Base-by-base conservation (phyloP, 345 rosid species). In the Populus simonii region DNA sequence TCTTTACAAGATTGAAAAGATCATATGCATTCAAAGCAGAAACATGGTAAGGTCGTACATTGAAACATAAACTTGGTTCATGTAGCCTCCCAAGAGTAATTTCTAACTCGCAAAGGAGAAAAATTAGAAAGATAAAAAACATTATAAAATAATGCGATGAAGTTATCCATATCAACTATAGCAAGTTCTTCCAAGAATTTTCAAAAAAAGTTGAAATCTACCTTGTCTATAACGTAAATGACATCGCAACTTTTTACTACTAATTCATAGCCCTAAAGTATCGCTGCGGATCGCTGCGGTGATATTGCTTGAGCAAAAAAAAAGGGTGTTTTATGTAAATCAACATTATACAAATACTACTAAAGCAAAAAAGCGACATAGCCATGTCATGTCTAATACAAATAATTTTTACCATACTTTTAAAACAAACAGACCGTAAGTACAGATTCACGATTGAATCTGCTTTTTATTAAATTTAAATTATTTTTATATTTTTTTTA, bases 1-100 rank as follows among this genome's bases (percentile, higher is more conserved):
- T n/a, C 22, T n/a, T 73, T 67, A 72, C 71, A 71, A 71, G 59
- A 45, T 18, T 51, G 36, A 31, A 38, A 76, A 47, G 23, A n/a
- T 49, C 17, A 8, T 53, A 68, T 18, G 27, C 66, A 47, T 74
- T 66, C 31, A 72, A 53, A 7, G 49, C 16, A 49, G 66, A 2
- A 23, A 59, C 17, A 25, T 38, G 25, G 15, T 20, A 25, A 1
- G 36, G 33, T 18, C 35, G 17, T 25, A 66, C 1, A 31, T 31
- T 31, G 33, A 3, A 55, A 61, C 62, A 65, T 18, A 72, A 68
- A 20, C 17, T 1, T 9, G 27, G 71, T 62, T 13, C 43, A 25
- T 22, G 13, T 57, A 43, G 33, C 36, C 35, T 55, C 53, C 57
- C 59, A 57, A 12, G 57, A 59, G 43, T 39, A 61, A 39, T 9